A percentile compares a stretch with the other conserved stretches of the same genome.
phyloP scores from a whole-genome alignment of 768 basidiomycete genomes.

The Trametes punicea region DNA sequence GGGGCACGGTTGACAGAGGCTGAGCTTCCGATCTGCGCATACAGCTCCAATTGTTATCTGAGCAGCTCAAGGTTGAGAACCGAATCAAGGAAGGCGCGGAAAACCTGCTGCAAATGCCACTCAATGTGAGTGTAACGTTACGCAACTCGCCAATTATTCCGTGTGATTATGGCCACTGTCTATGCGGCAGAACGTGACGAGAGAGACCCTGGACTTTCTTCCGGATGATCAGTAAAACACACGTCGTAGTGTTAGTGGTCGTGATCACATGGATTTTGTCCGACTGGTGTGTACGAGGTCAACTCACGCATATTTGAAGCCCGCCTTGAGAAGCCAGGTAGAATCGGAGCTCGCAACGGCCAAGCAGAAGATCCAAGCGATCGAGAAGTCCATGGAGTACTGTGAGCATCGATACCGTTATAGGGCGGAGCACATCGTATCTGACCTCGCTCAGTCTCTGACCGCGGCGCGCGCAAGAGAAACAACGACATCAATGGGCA shows the following conservation, averaged over 20 bases:
- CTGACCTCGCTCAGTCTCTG: conserved; percentile 16
- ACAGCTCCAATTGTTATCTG: conserved; percentile 61
- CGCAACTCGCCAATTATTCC: neutral
- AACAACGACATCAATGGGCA: conserved; percentile 13
- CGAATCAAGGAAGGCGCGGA: conserved; percentile 91
- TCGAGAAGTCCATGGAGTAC: conserved; percentile 55
- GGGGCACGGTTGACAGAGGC: neutral
- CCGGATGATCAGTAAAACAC: too few relatives aligned
- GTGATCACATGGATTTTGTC: neutral
- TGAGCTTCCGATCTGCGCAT: neutral
- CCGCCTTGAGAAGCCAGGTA: conserved; percentile 65
- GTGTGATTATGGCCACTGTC: neutral
- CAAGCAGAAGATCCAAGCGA: conserved; percentile 63
- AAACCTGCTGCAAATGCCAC: conserved; percentile 71
- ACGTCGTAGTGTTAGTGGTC: too few relatives aligned
- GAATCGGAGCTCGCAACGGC: conserved; percentile 77
- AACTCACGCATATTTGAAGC: conserved; percentile 38
- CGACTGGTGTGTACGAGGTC: too few relatives aligned
- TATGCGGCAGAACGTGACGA: neutral
- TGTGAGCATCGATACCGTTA: conserved; percentile 35
- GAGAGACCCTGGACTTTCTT: too few relatives aligned
- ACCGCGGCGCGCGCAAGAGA: conserved; percentile 15
- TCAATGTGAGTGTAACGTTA: conserved; percentile 39
- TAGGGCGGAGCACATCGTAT: neutral
- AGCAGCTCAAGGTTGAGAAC: conserved; percentile 69